phyloP scores from a whole-genome alignment of 768 basidiomycete genomes.

The Amanita pseudoporphyria region DNA sequence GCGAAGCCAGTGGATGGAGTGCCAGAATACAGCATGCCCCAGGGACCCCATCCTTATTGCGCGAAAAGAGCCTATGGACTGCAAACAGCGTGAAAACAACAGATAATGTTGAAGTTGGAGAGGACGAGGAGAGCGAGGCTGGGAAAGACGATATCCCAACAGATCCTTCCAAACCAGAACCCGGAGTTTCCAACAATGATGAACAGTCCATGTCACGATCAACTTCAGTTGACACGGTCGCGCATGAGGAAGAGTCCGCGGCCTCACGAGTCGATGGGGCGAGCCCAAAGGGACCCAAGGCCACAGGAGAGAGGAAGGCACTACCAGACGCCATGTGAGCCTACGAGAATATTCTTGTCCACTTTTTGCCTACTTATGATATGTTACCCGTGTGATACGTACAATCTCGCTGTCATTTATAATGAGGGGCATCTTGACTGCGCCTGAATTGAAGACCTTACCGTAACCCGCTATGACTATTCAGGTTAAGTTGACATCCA shows the following conservation, averaged over 20 bases:
- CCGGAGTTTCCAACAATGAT: background rate
- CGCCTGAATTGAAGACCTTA: too few relatives aligned
- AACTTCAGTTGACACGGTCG: background rate
- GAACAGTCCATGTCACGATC: background rate
- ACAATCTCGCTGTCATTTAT: background rate
- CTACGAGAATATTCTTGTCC: too few relatives aligned
- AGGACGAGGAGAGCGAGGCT: conserved; percentile 13
- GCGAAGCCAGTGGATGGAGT: conserved; percentile 83
- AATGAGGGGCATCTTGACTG: background rate
- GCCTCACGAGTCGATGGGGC: background rate
- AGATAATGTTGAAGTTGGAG: conserved; percentile 31
- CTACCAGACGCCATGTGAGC: background rate
- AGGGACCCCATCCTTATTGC: conserved; percentile 33
- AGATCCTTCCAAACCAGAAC: background rate
- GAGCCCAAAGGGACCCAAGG: background rate
- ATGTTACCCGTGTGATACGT: background rate
- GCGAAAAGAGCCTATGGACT: conserved; percentile 53
- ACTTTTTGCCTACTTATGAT: background rate
- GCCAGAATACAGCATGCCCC: conserved; percentile 47
- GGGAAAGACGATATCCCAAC: background rate
- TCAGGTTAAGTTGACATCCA: too few relatives aligned
- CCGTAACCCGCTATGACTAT: background rate
- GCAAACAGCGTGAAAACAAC: conserved; percentile 49
- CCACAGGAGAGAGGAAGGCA: background rate
- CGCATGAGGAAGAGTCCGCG: background rate